Evolutionary conservation across 2,329 filamentous ascomycete species (phyloP).

Genomic region (Rhynchosporium secalis): DNA sequence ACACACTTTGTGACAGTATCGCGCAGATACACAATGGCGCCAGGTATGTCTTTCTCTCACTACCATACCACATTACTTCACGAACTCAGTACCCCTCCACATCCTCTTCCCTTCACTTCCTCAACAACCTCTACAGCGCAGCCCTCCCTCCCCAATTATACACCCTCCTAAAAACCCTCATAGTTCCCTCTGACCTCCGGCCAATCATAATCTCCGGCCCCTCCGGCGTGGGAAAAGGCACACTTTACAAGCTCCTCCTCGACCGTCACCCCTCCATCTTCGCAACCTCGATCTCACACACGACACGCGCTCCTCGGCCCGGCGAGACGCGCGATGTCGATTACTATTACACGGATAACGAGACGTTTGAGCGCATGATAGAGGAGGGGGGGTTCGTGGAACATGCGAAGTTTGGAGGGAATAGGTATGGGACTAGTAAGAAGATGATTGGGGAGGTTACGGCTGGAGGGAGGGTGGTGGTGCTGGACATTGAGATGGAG

Average conservation of each 20-base stretch:
- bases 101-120: constrained; percentile 18
- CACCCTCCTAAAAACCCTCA: constrained; percentile 15
- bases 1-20: constrained; percentile 23
- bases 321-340: constrained; percentile 76
- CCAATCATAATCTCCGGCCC: constrained; percentile 80
- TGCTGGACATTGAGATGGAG: constrained; percentile 98
- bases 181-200: constrained; percentile 41
- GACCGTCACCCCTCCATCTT: constrained; percentile 56
- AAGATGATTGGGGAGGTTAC: constrained; percentile 75
- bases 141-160: constrained; percentile 8
- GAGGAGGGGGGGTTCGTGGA: constrained; percentile 77
- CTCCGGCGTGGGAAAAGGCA: constrained; percentile 79
- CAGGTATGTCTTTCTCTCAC: constrained; percentile 31
- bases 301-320: constrained; percentile 73
- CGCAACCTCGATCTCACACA: constrained; percentile 67
- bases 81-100: constrained; percentile 21
- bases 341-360: constrained; percentile 75
- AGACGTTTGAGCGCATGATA: constrained; percentile 68
- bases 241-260: constrained; percentile 72
- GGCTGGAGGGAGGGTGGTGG: constrained; percentile 70
- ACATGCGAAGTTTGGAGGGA: constrained; percentile 78
- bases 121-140: constrained; percentile 11
- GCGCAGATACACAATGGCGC: constrained; percentile 36
- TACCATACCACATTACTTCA: constrained; percentile 12
- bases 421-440: constrained; percentile 84